Conservation (phyloP, 2,329 filamentous ascomycete genomes). For the Aspergillus luchuensis region DNA sequence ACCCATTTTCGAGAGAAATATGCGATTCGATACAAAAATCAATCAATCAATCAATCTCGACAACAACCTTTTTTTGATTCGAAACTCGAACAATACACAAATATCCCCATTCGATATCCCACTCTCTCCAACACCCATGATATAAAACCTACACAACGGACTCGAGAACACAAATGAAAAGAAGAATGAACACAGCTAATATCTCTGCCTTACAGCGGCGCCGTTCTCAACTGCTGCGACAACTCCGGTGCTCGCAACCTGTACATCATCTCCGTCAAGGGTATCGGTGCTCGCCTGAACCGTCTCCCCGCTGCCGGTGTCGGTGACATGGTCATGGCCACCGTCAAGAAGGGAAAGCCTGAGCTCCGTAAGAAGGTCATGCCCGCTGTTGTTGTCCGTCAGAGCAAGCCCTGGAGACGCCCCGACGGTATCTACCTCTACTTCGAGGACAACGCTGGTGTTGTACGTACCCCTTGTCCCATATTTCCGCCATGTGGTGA, state of each 20-base stretch:
- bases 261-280: conserved; percentile 99
- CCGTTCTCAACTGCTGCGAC: conserved; percentile 99
- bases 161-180: conserved; percentile 7
- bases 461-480: conserved; percentile 65
- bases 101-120: background rate
- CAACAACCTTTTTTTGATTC: background rate
- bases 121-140: conserved; percentile 7
- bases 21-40: background rate
- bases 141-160: conserved; percentile 6
- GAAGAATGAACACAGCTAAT: conserved; percentile 24
- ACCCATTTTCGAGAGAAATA: conserved; percentile 18
- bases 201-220: conserved; percentile 65
- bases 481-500: background rate
- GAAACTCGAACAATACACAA: background rate
- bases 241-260: conserved; percentile 98
- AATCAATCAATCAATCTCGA: too few relatives aligned
- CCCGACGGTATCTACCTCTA: conserved; percentile 98
- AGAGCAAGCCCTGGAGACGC: conserved; percentile 99
- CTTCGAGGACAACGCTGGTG: conserved; percentile 99
- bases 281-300: conserved; percentile 96
- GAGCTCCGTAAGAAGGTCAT: conserved; percentile 99
- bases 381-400: conserved; percentile 97
- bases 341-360: conserved; percentile 99
- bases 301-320: conserved; percentile 95
- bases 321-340: conserved; percentile 99